These are phyloP conservation scores for Vigna mungo DNA, from an alignment of 306 rosid genomes.

Conservation along the genomic window DNA sequence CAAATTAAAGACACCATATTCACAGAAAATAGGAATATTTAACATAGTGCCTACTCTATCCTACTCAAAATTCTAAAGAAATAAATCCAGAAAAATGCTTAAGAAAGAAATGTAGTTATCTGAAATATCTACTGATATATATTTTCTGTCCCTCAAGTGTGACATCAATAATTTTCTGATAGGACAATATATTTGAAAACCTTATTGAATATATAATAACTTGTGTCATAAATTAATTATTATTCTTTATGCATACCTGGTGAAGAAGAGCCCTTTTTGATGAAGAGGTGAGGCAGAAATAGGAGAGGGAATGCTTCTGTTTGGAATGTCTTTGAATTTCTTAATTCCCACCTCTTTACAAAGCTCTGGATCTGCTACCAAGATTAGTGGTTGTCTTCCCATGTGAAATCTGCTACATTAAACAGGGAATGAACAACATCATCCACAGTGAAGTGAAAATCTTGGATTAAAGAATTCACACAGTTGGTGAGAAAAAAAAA, in stretches of 20 bases:
- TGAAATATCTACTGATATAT: too few species aligned
- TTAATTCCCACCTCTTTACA: conserved; percentile 89
- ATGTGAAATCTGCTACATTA: conserved; percentile 76
- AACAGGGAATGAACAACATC: not conserved
- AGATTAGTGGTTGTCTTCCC: conserved; percentile 93
- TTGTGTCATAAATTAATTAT: not conserved
- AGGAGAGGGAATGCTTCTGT: conserved; percentile 95
- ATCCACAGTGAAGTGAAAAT: conserved; percentile 9
- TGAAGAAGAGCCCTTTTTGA: conserved; percentile 92
- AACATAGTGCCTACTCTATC: conserved; percentile 31
- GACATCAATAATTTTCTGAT: too few species aligned
- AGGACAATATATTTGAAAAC: too few species aligned
- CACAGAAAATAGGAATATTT: not conserved
- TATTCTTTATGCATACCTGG: conserved; percentile 58
- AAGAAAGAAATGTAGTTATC: too few species aligned
- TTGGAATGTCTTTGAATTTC: conserved; percentile 83
- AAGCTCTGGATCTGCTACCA: conserved; percentile 89
- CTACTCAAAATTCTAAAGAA: conserved; percentile 27
- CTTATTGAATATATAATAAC: not conserved
- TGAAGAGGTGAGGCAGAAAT: conserved; percentile 92
- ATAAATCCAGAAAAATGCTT: not conserved
- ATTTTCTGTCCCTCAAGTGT: too few species aligned
- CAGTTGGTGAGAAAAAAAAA: not conserved
- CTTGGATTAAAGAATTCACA: not conserved
- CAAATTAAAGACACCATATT: not conserved